These are phyloP conservation scores for Penicillium nordicum DNA, from an alignment of 2,329 filamentous ascomycete genomes.

Conservation along the genomic window DNA sequence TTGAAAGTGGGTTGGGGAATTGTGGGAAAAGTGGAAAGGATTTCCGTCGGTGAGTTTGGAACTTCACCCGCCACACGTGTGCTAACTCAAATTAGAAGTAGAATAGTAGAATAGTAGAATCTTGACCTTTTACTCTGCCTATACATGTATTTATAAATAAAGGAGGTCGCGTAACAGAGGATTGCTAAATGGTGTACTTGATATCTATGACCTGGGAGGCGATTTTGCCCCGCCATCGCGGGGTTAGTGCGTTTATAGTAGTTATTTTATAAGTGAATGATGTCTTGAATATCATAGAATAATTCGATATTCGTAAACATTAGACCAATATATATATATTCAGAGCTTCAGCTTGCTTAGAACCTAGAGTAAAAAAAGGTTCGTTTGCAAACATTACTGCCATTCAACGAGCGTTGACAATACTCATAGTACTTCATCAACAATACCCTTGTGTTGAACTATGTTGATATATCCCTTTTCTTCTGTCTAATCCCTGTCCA, in stretches of 20 bases:
- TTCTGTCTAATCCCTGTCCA: neutral
- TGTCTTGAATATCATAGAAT: neutral
- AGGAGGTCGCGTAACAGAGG: no score
- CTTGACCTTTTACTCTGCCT: neutral
- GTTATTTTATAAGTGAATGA: neutral
- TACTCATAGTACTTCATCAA: neutral
- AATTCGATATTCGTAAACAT: neutral
- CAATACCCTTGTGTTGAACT: neutral
- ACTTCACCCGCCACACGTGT: constrained; percentile 2
- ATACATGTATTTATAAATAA: neutral
- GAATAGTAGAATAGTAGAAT: no score
- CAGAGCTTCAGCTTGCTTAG: no score
- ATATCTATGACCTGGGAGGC: neutral
- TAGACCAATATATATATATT: neutral
- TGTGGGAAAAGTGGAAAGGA: neutral
- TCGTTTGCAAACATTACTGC: neutral
- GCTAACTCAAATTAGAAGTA: neutral
- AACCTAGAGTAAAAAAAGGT: no score
- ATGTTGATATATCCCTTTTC: neutral
- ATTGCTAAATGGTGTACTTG: neutral
- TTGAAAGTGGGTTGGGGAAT: constrained; percentile 3
- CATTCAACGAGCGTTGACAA: neutral
- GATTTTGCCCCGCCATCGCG: neutral
- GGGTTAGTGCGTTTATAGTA: neutral
- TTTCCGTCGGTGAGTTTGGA: constrained; percentile 1